Percentiles rank a stretch among this genome's conserved stretches.
phyloP scores from a whole-genome alignment of 306 rosid genomes.

The Prunus kanzakura region DNA sequence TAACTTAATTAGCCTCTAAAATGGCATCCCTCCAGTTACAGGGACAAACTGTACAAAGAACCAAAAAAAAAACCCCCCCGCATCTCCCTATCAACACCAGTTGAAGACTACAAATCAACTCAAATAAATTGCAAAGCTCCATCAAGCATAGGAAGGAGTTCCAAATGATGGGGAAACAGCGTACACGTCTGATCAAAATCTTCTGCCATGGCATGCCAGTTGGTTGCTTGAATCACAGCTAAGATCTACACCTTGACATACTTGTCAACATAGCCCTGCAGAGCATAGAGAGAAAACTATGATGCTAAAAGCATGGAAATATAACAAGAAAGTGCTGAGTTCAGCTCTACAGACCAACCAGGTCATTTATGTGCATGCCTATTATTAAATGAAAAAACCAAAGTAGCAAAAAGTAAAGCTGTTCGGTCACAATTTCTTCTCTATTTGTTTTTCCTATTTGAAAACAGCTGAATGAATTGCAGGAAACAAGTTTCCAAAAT shows the following conservation, averaged over 20 bases:
- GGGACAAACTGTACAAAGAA: background rate
- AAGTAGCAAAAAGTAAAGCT: background rate
- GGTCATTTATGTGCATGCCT: background rate
- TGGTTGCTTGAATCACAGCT: background rate
- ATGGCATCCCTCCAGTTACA: background rate
- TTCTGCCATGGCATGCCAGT: background rate
- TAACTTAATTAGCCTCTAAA: background rate
- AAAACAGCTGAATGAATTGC: background rate
- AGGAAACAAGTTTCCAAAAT: background rate
- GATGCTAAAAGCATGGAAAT: background rate
- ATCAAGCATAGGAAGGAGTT: background rate
- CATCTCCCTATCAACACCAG: background rate
- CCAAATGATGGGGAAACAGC: background rate
- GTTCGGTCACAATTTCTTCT: background rate
- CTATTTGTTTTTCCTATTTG: background rate
- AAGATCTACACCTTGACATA: slow-evolving; percentile 54
- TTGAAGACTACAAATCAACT: background rate
- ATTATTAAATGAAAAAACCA: background rate
- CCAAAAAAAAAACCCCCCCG: too few relatives aligned
- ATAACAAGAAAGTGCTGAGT: background rate
- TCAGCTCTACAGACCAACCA: background rate
- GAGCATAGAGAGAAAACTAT: slow-evolving; percentile 12
- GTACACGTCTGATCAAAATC: background rate
- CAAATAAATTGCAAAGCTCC: background rate
- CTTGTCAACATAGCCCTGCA: slow-evolving; percentile 88